Evolutionary conservation across 2,329 filamentous ascomycete genomes (phyloP), one percentile per base, ranked within the genome.

Genomic region (Nannizzia gypsea): DNA sequence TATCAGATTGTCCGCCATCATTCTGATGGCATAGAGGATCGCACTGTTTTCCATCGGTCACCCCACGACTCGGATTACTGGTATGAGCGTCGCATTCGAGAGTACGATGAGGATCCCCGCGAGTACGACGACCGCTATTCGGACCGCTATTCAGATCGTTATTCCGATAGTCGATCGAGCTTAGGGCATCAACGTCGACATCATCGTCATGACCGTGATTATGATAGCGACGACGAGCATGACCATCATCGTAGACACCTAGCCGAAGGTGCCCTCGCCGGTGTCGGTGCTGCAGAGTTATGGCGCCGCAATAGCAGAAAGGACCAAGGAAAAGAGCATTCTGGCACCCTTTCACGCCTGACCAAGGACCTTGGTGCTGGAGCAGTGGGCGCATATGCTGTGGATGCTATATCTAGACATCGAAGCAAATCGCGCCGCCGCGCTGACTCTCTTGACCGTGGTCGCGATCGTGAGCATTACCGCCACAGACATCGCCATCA

Each of bases 261-360:
- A 50, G 83, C 82, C n/a, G 83, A 83, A 66, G 83, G 83, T 54
- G 81, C 81, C 26, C 70, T 84, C 58, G 81, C 80, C 46, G 83
- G 83, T 52, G 74, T 82, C 50, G 83, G 81, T 63, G 83, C 82
- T 44, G 82, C 82, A 40, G 81, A 84, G 64, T 72, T 86, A 38
- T 64, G 85, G 17, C 77, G 83, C 57, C 80, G 80, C 64, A 82
- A 81, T 63, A 76, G 78, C 56, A 83, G 81, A 71, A 76, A 75
- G 50, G 50, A 57, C 1, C 58, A 56, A 65, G 83, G 82, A 28
- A 77, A 81, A 56, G 77, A 80, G 6, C 74, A 77, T 9, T 79
- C 81, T 48, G 74, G 76, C 63, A 76, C 77, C 31, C 68, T 79
- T 38, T 76, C 80, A 54, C 80, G 75, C 24, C 60, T 77, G 11